These are phyloP conservation scores for Fusarium sp. DNA, from an alignment of 2,329 filamentous ascomycete species.

Conservation along the genomic window DNA sequence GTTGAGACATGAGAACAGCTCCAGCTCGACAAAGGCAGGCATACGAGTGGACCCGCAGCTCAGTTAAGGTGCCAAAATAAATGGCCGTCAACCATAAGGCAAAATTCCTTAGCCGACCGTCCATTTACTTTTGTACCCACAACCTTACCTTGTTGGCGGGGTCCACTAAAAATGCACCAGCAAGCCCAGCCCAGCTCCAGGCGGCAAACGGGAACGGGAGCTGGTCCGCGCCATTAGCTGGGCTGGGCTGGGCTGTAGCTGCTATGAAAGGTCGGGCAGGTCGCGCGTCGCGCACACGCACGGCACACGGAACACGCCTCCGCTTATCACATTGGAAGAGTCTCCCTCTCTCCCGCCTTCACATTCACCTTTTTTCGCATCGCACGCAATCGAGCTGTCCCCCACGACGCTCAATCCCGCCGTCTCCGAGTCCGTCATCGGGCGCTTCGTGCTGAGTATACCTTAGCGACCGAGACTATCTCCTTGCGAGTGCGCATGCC, in stretches of 20 bases:
- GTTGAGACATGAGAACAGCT: neutral
- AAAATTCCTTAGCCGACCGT: no score
- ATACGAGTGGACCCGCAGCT: no score
- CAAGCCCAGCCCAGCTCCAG: neutral
- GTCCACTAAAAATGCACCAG: neutral
- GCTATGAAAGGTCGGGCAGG: slow-evolving; percentile 20
- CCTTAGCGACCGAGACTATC: slow-evolving; percentile 9
- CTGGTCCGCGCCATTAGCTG: slow-evolving; percentile 12
- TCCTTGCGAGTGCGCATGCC: slow-evolving; percentile 29
- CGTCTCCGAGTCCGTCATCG: slow-evolving; percentile 4
- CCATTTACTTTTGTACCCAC: no score
- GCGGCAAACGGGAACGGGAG: slow-evolving; percentile 10
- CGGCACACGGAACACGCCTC: slow-evolving; percentile 36
- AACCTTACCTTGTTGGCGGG: slow-evolving; percentile 20
- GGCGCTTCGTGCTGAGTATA: slow-evolving; percentile 11
- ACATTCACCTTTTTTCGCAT: slow-evolving; percentile 14
- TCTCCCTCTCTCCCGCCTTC: slow-evolving; percentile 36
- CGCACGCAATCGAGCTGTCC: slow-evolving; percentile 13
- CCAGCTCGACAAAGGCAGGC: no score
- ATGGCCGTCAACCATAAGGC: no score
- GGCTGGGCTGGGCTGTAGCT: neutral
- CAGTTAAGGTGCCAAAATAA: no score
- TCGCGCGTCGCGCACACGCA: slow-evolving; percentile 41
- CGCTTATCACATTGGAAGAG: slow-evolving; percentile 35
- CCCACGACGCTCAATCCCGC: slow-evolving; percentile 17